Conservation (phyloP, 164 flowering plant genomes). For the Paratinospora sagittata region DNA sequence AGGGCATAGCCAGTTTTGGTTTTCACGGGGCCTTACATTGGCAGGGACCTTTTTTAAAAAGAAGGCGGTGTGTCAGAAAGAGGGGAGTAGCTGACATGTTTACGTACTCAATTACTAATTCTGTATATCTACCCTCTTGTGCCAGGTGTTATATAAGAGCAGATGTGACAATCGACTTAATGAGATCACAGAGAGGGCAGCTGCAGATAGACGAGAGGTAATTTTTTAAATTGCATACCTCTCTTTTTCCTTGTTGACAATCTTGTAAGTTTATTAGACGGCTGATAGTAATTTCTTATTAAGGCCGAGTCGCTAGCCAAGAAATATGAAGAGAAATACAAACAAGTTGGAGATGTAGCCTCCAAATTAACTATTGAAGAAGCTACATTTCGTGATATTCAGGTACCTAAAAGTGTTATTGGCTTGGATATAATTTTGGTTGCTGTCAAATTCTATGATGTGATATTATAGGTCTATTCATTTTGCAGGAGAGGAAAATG, state of each 20-base stretch:
- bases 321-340: no score
- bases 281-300: constrained; percentile 11
- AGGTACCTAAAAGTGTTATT: no score
- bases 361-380: no score
- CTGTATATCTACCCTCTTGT: not conserved
- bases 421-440: not conserved
- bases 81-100: not conserved
- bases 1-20: no score
- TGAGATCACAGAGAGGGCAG: no score
- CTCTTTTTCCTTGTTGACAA: not conserved
- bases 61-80: no score
- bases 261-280: not conserved
- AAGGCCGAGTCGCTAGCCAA: constrained; percentile 76
- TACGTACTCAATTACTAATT: not conserved
- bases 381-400: no score
- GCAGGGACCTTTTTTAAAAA: not conserved
- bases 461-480: not conserved
- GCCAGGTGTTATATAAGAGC: no score
- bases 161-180: no score
- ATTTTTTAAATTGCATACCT: constrained; percentile 1
- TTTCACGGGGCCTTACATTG: no score
- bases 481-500: constrained; percentile 63
- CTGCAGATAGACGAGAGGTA: no score
- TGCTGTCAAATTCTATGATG: not conserved
- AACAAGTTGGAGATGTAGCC: no score